Evolutionary conservation across 2,329 filamentous ascomycete genomes (phyloP).

Genomic region (Fusarium austroafricanum): DNA sequence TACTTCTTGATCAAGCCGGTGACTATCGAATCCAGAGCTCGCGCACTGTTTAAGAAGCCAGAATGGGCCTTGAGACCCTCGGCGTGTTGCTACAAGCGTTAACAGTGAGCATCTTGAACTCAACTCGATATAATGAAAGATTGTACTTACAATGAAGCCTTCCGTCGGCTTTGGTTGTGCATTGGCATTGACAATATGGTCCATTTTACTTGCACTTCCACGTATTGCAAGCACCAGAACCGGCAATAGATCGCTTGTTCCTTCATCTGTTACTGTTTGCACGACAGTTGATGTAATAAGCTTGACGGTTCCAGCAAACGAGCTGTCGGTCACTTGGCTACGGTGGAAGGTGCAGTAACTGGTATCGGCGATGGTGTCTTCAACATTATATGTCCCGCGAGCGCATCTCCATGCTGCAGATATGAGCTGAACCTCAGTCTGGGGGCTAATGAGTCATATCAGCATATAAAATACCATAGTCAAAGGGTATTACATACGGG

Average conservation of each 20-base stretch:
- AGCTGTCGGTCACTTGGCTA: slow-evolving; percentile 17
- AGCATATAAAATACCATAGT: neutral
- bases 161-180: slow-evolving; percentile 6
- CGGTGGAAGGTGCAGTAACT: slow-evolving; percentile 21
- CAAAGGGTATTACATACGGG: slow-evolving; percentile 7
- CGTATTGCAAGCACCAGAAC: slow-evolving; percentile 37
- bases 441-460: slow-evolving; percentile 12
- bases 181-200: slow-evolving; percentile 40
- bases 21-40: slow-evolving; percentile 23
- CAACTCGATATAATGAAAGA: neutral
- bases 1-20: slow-evolving; percentile 13
- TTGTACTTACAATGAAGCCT: slow-evolving; percentile 35
- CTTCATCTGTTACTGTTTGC: neutral
- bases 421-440: slow-evolving; percentile 31
- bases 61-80: slow-evolving; percentile 29
- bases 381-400: slow-evolving; percentile 21
- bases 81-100: slow-evolving; percentile 3
- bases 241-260: slow-evolving; percentile 14
- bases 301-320: slow-evolving; percentile 29
- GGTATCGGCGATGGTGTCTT: slow-evolving; percentile 14
- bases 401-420: slow-evolving; percentile 39
- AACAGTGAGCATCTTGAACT: neutral
- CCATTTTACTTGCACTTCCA: slow-evolving; percentile 41
- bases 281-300: slow-evolving; percentile 32
- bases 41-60: slow-evolving; percentile 34